Evolutionary conservation across 2,329 filamentous ascomycete genomes (phyloP), one percentile per base, ranked within the genome.

Genomic region (Penicillium sp.): DNA sequence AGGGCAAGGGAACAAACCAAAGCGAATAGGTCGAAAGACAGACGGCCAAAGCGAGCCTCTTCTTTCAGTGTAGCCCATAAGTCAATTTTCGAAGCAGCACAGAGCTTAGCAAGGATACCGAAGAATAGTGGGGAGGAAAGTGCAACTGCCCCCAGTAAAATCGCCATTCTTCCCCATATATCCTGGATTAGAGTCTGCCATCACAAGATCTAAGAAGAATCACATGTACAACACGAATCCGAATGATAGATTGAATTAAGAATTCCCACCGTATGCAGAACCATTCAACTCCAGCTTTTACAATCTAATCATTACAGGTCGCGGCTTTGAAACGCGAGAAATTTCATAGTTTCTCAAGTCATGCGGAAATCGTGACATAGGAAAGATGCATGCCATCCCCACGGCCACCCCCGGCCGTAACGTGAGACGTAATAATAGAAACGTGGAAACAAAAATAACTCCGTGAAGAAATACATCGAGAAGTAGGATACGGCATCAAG

Each of bases 241-340:
- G 18, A 45, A 52, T 53, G 46, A 56, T 45, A 54, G 47, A 47
- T 56, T 56, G 42, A 47, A 62, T 56, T 57, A 56, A 49, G 49
- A 61, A 61, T 56, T 54, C 52, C 56, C 53, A 59, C 56, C 50
- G 53, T 51, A 61, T 65, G 59, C 58, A 61, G 44, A 62, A 49
- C 45, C 54, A 59, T 33, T 57, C 43, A 60, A 65, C 59, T 63
- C 59, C 58, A 60, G 62, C 59, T 70, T 70, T 71, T 70, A 67
- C 67, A 68, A 59, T 66, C 63, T 66, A 69, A 69, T 71, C 67
- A 66, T 70, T 70, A 70, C 69, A 71, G 56, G 54, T 62, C 58
- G 60, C 65, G 47, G 61, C 57, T 51, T 54, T 42, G 49, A 54
- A 58, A 56, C 49, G 53, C 54, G 45, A 62, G 45, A 63, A 54